Percentiles rank a stretch among this genome's conserved stretches.
These are phyloP conservation scores for Fusarium brachygibbosum DNA, from an alignment of 2,329 filamentous ascomycete genomes.

Conservation along the genomic window DNA sequence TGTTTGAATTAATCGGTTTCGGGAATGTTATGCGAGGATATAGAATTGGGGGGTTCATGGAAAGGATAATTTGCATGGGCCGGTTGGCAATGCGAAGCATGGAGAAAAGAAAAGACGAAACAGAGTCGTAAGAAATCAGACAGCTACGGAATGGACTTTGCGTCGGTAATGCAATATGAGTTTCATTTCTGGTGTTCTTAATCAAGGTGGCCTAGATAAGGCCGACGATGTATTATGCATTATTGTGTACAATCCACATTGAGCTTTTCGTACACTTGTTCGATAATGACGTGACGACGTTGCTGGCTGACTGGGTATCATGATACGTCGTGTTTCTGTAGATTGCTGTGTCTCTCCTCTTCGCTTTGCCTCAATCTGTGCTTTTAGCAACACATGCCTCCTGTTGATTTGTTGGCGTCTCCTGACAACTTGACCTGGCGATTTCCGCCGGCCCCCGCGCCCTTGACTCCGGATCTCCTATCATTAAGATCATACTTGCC, in stretches of 20 bases:
- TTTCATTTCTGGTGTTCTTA: conserved; percentile 40
- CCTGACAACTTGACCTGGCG: conserved; percentile 63
- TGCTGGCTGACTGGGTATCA: conserved; percentile 51
- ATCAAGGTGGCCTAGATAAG: conserved; percentile 37
- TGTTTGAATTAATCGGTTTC: conserved; percentile 36
- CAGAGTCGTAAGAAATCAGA: conserved; percentile 42
- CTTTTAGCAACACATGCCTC: conserved; percentile 64
- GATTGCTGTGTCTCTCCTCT: conserved; percentile 34
- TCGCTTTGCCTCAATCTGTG: conserved; percentile 13
- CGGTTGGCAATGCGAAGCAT: conserved; percentile 42
- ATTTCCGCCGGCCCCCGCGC: conserved; percentile 65
- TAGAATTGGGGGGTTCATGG: conserved; percentile 42
- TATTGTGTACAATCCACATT: conserved; percentile 52
- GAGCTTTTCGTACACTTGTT: conserved; percentile 48
- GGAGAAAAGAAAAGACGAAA: conserved; percentile 42
- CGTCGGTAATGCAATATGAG: conserved; percentile 51
- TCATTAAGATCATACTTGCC: conserved; percentile 96
- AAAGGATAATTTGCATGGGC: conserved; percentile 37
- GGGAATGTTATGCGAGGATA: conserved; percentile 37
- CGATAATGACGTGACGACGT: conserved; percentile 43
- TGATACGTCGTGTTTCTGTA: conserved; percentile 46
- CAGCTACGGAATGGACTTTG: conserved; percentile 43
- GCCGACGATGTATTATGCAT: conserved; percentile 51
- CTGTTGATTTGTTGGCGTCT: conserved; percentile 57
- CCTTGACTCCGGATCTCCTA: conserved; percentile 90